A percentile compares a stretch with the other conserved stretches of the same genome.
phyloP scores from a whole-genome alignment of 768 basidiomycete genomes.

The Agrocybe praecox region DNA sequence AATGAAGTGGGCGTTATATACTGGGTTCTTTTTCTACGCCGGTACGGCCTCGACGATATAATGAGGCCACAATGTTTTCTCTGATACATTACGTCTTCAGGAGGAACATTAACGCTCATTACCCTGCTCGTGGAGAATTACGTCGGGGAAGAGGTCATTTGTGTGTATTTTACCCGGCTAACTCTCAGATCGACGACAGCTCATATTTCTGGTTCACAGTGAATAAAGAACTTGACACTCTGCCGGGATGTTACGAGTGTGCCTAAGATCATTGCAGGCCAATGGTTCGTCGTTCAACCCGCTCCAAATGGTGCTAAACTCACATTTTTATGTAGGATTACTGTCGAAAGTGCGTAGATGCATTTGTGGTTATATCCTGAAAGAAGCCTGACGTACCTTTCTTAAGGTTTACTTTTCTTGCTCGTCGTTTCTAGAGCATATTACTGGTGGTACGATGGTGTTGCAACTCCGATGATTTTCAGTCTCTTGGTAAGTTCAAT shows the following conservation, averaged over 20 bases:
- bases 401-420: constrained; percentile 23
- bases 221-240: constrained; percentile 14
- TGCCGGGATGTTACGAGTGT: constrained; percentile 33
- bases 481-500: constrained; percentile 18
- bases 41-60: constrained; percentile 9
- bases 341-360: constrained; percentile 24
- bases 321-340: constrained; percentile 17
- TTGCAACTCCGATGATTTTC: constrained; percentile 23
- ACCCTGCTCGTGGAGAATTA: constrained; percentile 27
- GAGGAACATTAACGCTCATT: constrained; percentile 24
- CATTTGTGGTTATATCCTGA: background rate
- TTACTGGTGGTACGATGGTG: constrained; percentile 26
- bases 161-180: constrained; percentile 14
- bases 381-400: background rate
- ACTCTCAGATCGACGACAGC: no score
- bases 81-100: constrained; percentile 9
- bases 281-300: constrained; percentile 20
- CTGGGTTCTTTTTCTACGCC: constrained; percentile 26
- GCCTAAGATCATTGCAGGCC: constrained; percentile 27
- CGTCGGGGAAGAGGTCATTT: constrained; percentile 24
- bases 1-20: constrained; percentile 12
- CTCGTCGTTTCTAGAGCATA: constrained; percentile 25
- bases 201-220: constrained; percentile 12
- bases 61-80: no score
- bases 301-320: background rate